Evolutionary conservation across 176 grass and related monocot genomes (phyloP).

Genomic region (Saccharum officinarum): DNA sequence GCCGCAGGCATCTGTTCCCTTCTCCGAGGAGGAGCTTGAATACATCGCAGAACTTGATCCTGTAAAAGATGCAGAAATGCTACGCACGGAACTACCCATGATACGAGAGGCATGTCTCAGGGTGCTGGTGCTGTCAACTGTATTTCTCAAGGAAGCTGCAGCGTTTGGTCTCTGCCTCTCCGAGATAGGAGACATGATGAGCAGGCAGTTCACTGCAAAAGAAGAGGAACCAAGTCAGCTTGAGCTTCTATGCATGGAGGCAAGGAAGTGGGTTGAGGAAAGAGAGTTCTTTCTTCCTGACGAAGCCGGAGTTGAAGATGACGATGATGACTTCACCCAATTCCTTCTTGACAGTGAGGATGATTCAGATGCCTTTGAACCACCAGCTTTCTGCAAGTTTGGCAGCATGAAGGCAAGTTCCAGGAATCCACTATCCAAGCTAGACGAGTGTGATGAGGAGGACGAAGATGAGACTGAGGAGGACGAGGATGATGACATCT

Average conservation of each 20-base stretch:
- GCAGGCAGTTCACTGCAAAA: slow-evolving; percentile 77
- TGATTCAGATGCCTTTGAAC: slow-evolving; percentile 47
- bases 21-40: slow-evolving; percentile 80
- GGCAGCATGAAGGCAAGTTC: slow-evolving; percentile 42
- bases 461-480: slow-evolving; percentile 38
- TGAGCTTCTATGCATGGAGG: slow-evolving; percentile 79
- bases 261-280: slow-evolving; percentile 62
- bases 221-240: slow-evolving; percentile 96
- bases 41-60: slow-evolving; percentile 82
- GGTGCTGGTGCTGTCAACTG: slow-evolving; percentile 83
- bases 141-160: slow-evolving; percentile 84
- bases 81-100: slow-evolving; percentile 73
- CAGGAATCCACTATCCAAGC: slow-evolving; percentile 69
- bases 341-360: slow-evolving; percentile 69
- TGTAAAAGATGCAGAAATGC: slow-evolving; percentile 63
- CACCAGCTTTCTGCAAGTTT: slow-evolving; percentile 56
- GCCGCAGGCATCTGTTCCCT: slow-evolving; percentile 89
- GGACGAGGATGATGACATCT: slow-evolving; percentile 27
- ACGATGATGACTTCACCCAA: slow-evolving; percentile 74
- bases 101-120: slow-evolving; percentile 79
- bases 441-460: slow-evolving; percentile 76
- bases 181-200: slow-evolving; percentile 99
- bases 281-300: slow-evolving; percentile 57
- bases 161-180: slow-evolving; percentile 67
- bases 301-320: slow-evolving; percentile 60